Base-by-base conservation (phyloP, 2,329 filamentous ascomycete genomes). In the Helminthosporium solani region DNA sequence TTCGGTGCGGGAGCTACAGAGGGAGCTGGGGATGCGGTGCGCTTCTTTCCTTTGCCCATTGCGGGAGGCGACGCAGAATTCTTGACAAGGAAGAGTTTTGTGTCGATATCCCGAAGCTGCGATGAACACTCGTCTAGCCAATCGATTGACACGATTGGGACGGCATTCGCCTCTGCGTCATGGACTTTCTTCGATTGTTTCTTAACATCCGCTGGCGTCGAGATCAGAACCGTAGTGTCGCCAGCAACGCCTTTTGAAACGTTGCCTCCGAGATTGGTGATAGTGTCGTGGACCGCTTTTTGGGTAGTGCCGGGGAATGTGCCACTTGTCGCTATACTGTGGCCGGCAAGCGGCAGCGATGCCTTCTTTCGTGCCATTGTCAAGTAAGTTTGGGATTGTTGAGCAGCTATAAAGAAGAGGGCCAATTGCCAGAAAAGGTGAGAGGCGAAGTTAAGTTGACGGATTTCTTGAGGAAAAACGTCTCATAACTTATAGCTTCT, bases 71-170 rank as follows among this genome's bases (percentile, higher is more conserved):
- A 28, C 14, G 48, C 28, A 12, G 34, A 46, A 15, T 37, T 31
- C 50, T 36, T 14, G 49, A 56, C 19, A 14, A 76, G 51, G 2
- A 70, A 42, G 48, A 75, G 75, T 0, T 61, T 46, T 12, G 67
- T 64, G 44, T 73, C 72, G 7, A 71, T 56, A 7, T 75, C 58
- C 25, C 70, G 73, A 9, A 69, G 62, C 36, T 71, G 72, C 14
- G 70, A 64, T 12, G 70, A 69, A 18, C 77, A 83, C n/a, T 83
- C 77, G 2, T 79, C 52, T n/a, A 84, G 69, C 86, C 86, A 90
- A 12, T 79, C 69, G 0, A 84, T 64, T 8, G 68, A 74, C 20
- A 89, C 77, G 36, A 88, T 75, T 2, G 75, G 75, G 11, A 86
- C 68, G 16, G 64, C 71, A 27, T 76, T 71, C 11, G 72, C 55